Percentiles rank a stretch among this genome's conserved stretches.
Evolutionary conservation across 345 rosid genomes (phyloP).

Genomic region (Streptanthus diversifolius): DNA sequence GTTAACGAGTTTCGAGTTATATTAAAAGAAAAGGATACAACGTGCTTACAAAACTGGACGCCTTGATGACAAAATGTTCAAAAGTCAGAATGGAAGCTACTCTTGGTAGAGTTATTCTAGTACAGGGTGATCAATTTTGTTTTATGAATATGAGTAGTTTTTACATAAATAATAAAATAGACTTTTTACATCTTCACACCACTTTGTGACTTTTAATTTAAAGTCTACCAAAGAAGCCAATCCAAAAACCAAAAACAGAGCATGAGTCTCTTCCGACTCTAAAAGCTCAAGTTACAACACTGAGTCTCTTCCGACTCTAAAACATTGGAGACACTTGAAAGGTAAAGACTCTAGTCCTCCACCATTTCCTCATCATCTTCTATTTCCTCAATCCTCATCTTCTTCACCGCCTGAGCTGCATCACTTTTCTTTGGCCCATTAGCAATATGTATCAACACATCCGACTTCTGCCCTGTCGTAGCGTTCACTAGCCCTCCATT

Average conservation of each 20-base stretch:
- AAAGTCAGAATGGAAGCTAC: no score
- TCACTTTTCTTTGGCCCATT: conserved; percentile 42
- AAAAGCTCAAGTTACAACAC: not conserved
- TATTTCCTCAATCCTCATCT: conserved; percentile 78
- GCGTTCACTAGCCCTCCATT: conserved; percentile 82
- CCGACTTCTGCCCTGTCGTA: conserved; percentile 61
- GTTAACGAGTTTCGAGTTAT: no score
- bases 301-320: not conserved
- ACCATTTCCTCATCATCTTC: conserved; percentile 60
- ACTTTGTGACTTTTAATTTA: no score
- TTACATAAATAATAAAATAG: no score
- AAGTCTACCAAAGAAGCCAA: not conserved
- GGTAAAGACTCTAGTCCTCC: conserved; percentile 12
- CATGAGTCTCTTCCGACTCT: not conserved
- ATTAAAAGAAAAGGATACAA: no score
- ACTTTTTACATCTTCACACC: no score
- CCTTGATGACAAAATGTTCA: no score
- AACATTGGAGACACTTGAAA: not conserved
- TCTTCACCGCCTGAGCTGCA: conserved; percentile 82
- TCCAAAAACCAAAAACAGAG: conserved; percentile 2
- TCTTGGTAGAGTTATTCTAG: no score
- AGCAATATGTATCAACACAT: conserved; percentile 59
- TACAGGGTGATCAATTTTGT: no score
- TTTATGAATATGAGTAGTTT: no score
- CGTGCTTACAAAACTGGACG: no score